phyloP scores from a whole-genome alignment of 176 grass and related monocot genomes.

The Triticum timopheevii region DNA sequence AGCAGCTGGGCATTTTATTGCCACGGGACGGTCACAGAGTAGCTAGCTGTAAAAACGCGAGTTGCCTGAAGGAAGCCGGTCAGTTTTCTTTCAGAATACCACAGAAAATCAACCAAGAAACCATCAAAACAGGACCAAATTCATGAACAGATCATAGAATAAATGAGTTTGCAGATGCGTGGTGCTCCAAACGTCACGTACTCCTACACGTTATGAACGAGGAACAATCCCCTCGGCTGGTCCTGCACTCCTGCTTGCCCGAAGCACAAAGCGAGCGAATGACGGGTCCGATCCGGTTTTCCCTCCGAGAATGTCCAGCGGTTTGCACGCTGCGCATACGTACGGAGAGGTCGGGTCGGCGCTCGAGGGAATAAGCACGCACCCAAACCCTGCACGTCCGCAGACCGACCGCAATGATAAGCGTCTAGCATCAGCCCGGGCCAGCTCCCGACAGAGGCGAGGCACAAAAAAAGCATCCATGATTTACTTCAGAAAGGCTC shows the following conservation, averaged over 20 bases:
- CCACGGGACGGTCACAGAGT: neutral
- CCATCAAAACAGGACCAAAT: neutral
- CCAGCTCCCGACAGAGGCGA: too few species aligned
- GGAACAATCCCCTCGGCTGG: neutral
- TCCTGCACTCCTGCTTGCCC: neutral
- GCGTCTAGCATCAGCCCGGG: too few species aligned
- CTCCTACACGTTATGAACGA: neutral
- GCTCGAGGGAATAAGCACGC: neutral
- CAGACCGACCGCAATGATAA: too few species aligned
- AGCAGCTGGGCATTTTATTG: neutral
- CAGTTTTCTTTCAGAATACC: neutral
- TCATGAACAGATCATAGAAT: neutral
- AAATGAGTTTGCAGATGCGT: too few species aligned
- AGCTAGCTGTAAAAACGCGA: neutral
- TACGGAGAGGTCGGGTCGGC: neutral
- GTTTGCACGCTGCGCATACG: constrained; percentile 2
- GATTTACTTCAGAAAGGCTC: too few species aligned
- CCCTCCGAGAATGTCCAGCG: neutral
- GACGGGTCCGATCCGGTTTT: neutral
- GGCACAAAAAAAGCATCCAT: too few species aligned
- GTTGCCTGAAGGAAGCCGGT: neutral
- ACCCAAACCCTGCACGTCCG: too few species aligned
- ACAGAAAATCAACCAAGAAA: too few species aligned
- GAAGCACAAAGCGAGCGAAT: neutral
- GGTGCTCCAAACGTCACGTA: too few species aligned